Base-by-base conservation (phyloP, 352 stramenopile genomes). In the Peronospora belbahrii region DNA sequence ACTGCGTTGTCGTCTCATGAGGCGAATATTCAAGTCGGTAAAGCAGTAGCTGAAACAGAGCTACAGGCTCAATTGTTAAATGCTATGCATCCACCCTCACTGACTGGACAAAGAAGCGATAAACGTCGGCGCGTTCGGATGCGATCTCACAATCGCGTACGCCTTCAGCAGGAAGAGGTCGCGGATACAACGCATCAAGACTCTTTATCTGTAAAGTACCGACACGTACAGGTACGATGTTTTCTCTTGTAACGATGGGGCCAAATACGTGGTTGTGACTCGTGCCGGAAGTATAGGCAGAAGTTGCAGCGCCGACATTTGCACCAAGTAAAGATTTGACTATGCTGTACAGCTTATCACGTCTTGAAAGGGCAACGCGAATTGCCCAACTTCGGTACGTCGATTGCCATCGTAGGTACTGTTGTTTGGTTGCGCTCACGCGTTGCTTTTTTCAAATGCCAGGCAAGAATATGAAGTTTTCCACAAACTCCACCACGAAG, bases 381-480 rank as follows among this genome's bases (percentile, higher is more conserved):
- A 65, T 65, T 32, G 51, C 60, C 4, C 55, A 65, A 59, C 46
- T 66, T 17, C 56, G 56, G 56, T 67, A 50, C 27, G 47, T 56
- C 48, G 6, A n/a, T 18, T 9, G 15, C 25, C 18, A 27, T 6
- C 11, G 8, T 10, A 31, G 20, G 6, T 20, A 3, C n/a, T 42
- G 14, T 10, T 42, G 17, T 19, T 27, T 17, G 19, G 14, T 28
- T 6, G 13, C 22, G 10, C 8, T 57, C 13, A 57, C 11, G 15
- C 35, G 47, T 45, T 6, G 2, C 46, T 53, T 35, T 54, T 28
- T 31, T 19, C 1, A 11, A 6, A 22, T 51, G 2, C 15, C 6
- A 79, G 67, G 25, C 52, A 80, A 36, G 64, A 82, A 25, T 65
- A 80, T 22, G 58, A 62, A 11, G 56, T 42, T 24, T 84, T 83